These are phyloP conservation scores for Dactylellina cionopaga DNA, from an alignment of 2,329 filamentous ascomycete species.

Conservation along the genomic window DNA sequence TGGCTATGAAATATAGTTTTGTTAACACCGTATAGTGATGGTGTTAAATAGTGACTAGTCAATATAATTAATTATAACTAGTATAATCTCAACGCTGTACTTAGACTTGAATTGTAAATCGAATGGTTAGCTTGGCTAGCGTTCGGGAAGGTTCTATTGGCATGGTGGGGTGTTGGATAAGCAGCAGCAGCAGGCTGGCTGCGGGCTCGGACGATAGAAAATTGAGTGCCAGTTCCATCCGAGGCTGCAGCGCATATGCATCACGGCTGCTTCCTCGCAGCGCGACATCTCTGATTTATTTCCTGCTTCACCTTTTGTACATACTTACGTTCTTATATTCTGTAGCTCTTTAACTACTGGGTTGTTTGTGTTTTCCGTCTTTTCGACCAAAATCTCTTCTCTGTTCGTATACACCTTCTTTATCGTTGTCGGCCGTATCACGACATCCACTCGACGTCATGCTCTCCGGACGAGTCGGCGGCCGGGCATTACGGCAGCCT, in stretches of 20 bases:
- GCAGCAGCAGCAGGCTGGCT: constrained; percentile 28
- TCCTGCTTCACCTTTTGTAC: constrained; percentile 13
- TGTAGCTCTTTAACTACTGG: no score
- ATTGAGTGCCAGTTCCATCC: constrained; percentile 5
- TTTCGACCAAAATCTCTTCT: background rate
- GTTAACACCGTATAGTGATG: no score
- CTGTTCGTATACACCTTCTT: background rate
- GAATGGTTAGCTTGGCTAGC: background rate
- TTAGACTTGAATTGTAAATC: background rate
- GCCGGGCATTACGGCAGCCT: constrained; percentile 42
- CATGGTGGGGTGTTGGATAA: constrained; percentile 45
- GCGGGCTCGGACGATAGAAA: constrained; percentile 47
- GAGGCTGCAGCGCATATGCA: constrained; percentile 20
- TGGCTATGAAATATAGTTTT: no score
- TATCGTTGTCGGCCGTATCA: background rate
- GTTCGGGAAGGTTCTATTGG: constrained; percentile 49
- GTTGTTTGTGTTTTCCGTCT: background rate
- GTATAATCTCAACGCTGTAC: background rate
- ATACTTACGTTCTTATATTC: constrained; percentile 9
- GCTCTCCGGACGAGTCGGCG: constrained; percentile 41
- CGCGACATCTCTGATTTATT: constrained; percentile 9
- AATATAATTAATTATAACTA: no score
- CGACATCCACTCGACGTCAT: constrained; percentile 18
- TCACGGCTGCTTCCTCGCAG: constrained; percentile 13
- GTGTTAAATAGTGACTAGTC: no score